A percentile compares a stretch with the other conserved stretches of the same genome.
Evolutionary conservation across 106 monocot genomes (phyloP).

Genomic region (Allium sativum): DNA sequence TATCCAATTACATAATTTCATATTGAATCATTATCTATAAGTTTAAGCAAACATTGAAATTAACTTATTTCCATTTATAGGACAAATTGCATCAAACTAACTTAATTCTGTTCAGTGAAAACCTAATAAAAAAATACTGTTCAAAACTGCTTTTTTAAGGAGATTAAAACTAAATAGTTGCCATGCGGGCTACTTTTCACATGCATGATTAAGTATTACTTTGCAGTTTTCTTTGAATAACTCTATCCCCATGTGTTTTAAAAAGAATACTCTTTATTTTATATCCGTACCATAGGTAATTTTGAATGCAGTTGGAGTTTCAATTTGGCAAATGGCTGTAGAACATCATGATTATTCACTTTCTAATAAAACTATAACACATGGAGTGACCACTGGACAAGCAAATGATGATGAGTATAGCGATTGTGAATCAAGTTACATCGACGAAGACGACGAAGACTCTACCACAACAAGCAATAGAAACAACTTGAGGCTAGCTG

Average conservation of each 20-base stretch:
- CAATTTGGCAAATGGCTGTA: slow-evolving; percentile 96
- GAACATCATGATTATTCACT: slow-evolving; percentile 38
- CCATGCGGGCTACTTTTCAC: not conserved
- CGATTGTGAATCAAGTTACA: slow-evolving; percentile 48
- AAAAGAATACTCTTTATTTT: not conserved
- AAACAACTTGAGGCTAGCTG: slow-evolving; percentile 38
- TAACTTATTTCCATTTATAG: no score
- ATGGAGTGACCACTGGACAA: slow-evolving; percentile 27
- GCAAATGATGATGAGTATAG: slow-evolving; percentile 20
- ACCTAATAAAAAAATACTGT: no score
- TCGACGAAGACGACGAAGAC: slow-evolving; percentile 23
- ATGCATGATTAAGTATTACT: not conserved
- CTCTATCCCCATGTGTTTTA: not conserved
- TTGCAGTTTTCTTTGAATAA: not conserved
- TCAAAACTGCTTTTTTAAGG: no score
- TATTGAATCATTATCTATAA: no score
- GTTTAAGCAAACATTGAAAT: no score
- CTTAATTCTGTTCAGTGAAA: no score
- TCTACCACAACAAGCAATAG: slow-evolving; percentile 13
- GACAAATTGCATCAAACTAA: no score
- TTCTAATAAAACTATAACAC: slow-evolving; percentile 10
- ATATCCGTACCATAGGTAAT: slow-evolving; percentile 34
- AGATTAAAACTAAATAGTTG: no score
- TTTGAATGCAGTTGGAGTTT: slow-evolving; percentile 66
- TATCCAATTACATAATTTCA: no score